Percentiles rank a stretch among this genome's conserved stretches.
phyloP scores from a whole-genome alignment of 805 yeast species.

The Starmera quercuum region DNA sequence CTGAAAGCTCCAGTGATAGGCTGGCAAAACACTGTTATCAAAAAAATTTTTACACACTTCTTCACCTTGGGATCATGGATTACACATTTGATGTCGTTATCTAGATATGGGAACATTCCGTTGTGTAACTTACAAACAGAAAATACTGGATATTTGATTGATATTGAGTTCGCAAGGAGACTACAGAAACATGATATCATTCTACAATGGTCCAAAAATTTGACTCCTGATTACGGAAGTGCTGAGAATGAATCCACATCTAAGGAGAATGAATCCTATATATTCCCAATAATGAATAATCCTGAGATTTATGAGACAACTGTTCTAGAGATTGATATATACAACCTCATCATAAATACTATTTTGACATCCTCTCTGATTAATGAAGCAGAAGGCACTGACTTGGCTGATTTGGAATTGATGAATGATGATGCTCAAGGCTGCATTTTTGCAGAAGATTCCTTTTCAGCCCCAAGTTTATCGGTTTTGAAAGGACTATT shows the following conservation, averaged over 20 bases:
- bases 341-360: conserved; percentile 79
- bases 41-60: conserved; percentile 60
- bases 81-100: conserved; percentile 50
- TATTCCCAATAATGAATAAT: conserved; percentile 63
- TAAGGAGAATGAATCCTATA: conserved; percentile 49
- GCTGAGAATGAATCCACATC: conserved; percentile 48
- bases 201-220: conserved; percentile 88
- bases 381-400: conserved; percentile 85
- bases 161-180: conserved; percentile 77
- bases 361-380: conserved; percentile 76
- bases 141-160: conserved; percentile 72
- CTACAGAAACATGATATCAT: conserved; percentile 58
- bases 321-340: conserved; percentile 67
- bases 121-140: conserved; percentile 78
- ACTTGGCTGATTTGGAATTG: conserved; percentile 44
- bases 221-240: conserved; percentile 83
- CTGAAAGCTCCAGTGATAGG: conserved; percentile 63
- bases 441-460: conserved; percentile 61
- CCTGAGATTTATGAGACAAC: conserved; percentile 79
- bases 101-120: conserved; percentile 76
- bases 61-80: conserved; percentile 71
- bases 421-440: conserved; percentile 22
- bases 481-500: conserved; percentile 64
- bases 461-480: conserved; percentile 73
- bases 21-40: conserved; percentile 68